Evolutionary conservation across 108 stramenopile genomes (phyloP), one percentile per base, ranked within the genome.

Genomic region (Fragilariopsis cylindrus): DNA sequence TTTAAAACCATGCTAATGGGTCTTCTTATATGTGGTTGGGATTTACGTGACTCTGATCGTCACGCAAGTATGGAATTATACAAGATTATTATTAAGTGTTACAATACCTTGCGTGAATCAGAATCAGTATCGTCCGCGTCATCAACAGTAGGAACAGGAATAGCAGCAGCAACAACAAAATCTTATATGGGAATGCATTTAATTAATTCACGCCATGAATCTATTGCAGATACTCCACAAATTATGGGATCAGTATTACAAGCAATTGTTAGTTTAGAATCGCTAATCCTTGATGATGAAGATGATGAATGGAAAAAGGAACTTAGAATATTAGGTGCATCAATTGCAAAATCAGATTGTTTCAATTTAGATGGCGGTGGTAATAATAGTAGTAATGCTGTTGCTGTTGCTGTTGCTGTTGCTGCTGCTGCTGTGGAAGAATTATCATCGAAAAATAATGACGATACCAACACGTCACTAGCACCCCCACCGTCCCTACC

Each of bases 221-320:
- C 45, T 9, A 58, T 74, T 8, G 30, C 71, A 30, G 52, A 65
- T 8, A 71, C 74, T 48, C 58, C 60, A 19, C 70, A 57, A 13
- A 57, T 73, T 13, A 74, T 80, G 79, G 48, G 54, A 39, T 45
- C 65, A 42, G 52, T 80, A 19, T 69, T 80, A 18, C 73, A 80
- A 3, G 73, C 79, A 4, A 40, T 80, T 0, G 74, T 75, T 4
- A 49, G 52, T 15, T 53, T 75, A 48, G 79, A 74, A 60, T 50
- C 48, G 6, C 67, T 68, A 9, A 2, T 68, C 13, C 52, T 30
- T 30, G 30, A 30, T 30, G 62, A 63, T 3, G 15, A 41, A 63
- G 62, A 63, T 44, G 46, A 63, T 40, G 62, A 0, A 5, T 63
- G 62, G 62, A 63, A 63, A n/a, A 44, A 44, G n/a, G 46, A 63